phyloP scores from a whole-genome alignment of 108 stramenopile species.

The Aurantiochytrium sp. region DNA sequence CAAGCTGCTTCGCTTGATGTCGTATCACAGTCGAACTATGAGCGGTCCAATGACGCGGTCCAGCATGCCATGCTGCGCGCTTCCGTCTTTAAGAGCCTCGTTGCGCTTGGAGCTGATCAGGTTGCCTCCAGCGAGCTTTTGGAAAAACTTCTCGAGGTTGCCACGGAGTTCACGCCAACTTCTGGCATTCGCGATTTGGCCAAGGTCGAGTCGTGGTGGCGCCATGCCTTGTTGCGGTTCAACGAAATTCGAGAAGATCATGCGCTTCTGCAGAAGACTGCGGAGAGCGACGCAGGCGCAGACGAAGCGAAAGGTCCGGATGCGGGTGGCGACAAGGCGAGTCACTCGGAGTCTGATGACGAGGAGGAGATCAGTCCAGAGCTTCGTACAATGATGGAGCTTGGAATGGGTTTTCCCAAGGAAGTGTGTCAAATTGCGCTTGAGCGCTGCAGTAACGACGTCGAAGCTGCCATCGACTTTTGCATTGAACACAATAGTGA shows the following conservation, averaged over 20 bases:
- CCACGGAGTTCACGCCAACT: background rate
- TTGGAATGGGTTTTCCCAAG: conserved; percentile 42
- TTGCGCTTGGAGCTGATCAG: background rate
- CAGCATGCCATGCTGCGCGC: background rate
- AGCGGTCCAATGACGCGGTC: background rate
- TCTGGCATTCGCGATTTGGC: background rate
- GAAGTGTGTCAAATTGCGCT: conserved; percentile 63
- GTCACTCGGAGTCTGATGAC: background rate
- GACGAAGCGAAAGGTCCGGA: background rate
- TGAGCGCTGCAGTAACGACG: conserved; percentile 71
- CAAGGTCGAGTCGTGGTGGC: background rate
- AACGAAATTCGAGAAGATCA: background rate
- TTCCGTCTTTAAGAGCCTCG: background rate
- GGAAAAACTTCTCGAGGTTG: background rate
- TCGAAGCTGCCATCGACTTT: conserved; percentile 87
- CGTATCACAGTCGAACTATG: background rate
- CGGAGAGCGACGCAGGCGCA: background rate
- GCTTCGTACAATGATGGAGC: conserved; percentile 35
- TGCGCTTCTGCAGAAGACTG: background rate
- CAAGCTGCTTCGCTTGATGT: background rate
- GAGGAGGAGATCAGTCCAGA: background rate
- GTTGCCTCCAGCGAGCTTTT: background rate
- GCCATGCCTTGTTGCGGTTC: background rate
- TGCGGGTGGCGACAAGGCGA: background rate
- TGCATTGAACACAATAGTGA: conserved; percentile 85